Conservation (phyloP, 495 filamentous ascomycete species). For the Neurospora sp. region DNA sequence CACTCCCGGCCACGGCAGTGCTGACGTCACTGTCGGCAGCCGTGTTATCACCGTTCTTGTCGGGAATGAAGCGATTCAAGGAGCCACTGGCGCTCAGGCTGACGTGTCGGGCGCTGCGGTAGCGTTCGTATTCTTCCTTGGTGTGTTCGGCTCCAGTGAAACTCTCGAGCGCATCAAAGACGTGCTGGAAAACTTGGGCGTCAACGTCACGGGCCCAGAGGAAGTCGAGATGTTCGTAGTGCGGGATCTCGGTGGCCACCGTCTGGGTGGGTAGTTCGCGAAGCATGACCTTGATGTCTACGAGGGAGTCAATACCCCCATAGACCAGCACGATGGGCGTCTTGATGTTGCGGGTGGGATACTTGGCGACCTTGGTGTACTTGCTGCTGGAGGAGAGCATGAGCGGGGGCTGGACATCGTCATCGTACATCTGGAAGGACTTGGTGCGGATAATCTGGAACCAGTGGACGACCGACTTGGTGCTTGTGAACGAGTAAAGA, state of each 20-base stretch:
- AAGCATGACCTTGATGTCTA: constrained; percentile 91
- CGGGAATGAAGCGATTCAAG: constrained; percentile 16
- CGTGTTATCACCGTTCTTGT: constrained; percentile 8
- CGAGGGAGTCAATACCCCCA: constrained; percentile 83
- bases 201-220: constrained; percentile 88
- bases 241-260: constrained; percentile 68
- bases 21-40: constrained; percentile 25
- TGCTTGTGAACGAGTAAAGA: constrained; percentile 90
- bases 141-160: constrained; percentile 45
- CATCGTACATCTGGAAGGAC: constrained; percentile 96
- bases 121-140: constrained; percentile 42
- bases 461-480: constrained; percentile 95
- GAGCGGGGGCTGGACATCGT: constrained; percentile 60
- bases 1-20: constrained; percentile 17
- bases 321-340: constrained; percentile 91
- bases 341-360: constrained; percentile 92
- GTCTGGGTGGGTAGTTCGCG: constrained; percentile 78
- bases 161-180: constrained; percentile 73
- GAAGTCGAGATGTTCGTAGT: constrained; percentile 96
- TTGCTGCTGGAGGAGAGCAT: constrained; percentile 35
- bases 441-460: constrained; percentile 97
- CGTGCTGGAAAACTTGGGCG: constrained; percentile 75
- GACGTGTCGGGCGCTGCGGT: constrained; percentile 26
- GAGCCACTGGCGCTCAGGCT: constrained; percentile 21
- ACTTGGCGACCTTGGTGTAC: constrained; percentile 80